Evolutionary conservation across 75 land plant species (phyloP).

Genomic region (Azolla pinnata): DNA sequence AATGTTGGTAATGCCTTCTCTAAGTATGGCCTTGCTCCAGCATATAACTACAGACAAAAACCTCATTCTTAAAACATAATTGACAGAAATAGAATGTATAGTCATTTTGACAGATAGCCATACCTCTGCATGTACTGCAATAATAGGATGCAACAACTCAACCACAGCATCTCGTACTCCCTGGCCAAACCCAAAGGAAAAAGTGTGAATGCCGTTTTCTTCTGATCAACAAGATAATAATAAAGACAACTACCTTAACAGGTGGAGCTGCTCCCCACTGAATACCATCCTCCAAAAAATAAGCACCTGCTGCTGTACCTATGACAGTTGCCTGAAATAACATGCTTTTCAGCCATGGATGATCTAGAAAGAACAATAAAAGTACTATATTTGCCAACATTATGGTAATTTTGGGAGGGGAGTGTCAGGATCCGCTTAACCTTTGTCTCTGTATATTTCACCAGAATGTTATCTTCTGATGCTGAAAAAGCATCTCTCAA

Average conservation of each 20-base stretch:
- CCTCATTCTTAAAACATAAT: too few species aligned
- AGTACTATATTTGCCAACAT: too few species aligned
- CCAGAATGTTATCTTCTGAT: constrained; percentile 80
- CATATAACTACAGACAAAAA: constrained; percentile 49
- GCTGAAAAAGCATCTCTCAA: constrained; percentile 47
- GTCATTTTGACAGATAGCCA: too few species aligned
- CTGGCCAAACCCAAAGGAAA: constrained; percentile 24
- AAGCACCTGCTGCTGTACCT: constrained; percentile 68
- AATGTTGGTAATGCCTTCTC: constrained; percentile 67
- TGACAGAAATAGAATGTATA: too few species aligned
- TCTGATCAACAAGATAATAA: not conserved
- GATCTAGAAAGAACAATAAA: not conserved
- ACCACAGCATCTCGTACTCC: constrained; percentile 96
- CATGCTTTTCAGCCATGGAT: not conserved
- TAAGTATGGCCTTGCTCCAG: constrained; percentile 79
- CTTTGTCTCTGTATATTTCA: constrained; percentile 72
- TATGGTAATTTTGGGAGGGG: too few species aligned
- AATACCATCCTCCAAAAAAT: constrained; percentile 79
- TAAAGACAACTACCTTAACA: constrained; percentile 58
- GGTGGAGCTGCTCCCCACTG: constrained; percentile 92
- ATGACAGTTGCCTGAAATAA: constrained; percentile 52
- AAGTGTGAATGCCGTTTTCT: not conserved
- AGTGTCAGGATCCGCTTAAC: constrained; percentile 31
- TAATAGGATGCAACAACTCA: constrained; percentile 74
- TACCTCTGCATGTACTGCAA: constrained; percentile 98